Evolutionary conservation across 1,139 yeast genomes (phyloP), one percentile per base, ranked within the genome.

Genomic region (Yamadazyma atlantica): DNA sequence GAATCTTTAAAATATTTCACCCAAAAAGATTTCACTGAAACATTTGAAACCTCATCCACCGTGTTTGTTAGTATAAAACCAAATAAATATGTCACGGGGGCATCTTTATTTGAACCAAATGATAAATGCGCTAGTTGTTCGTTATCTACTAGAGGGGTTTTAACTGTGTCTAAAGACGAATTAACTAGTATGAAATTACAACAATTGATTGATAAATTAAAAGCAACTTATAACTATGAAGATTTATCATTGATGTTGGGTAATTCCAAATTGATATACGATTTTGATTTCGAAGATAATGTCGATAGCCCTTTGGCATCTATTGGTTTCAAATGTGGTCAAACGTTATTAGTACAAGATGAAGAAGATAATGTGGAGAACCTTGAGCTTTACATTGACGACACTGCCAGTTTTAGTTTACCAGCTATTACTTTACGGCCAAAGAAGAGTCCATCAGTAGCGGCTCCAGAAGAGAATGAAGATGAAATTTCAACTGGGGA

Each of bases 271-370:
- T 69, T 92, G 43, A 62, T 94, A 9, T 88, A 87, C 53, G 98
- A 94, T 60, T 73, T 73, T 36, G 99, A 94, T 53, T 88, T 87
- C 58, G 96, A 88, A 37, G 97, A 90, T 53, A 83, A 90, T 52
- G 51, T 73, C 8, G 68, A 66, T 0, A 69, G 65, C 31, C 58
- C 70, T 0, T 61, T 92, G 16, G 43, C 49, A 0, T 78, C 77
- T 2, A 60, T 92, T 16, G 85, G 83, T 4, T 64, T 90, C 23
- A 53, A 50, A 7, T 65, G 69, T 33, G 92, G 90, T 4, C 75
- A 80, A 16, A 67, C 81, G 23, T 36, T 92, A 11, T 73, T 85
- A 2, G 71, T 92, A 11, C 80, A 84, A 41, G 98, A 92, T 59
- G 96, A 88, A 35, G 78, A 75, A 25, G 94, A 84, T 41, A 73